Conservation (phyloP, 805 yeast species). For the Wickerhamiella kurtzmanii region DNA sequence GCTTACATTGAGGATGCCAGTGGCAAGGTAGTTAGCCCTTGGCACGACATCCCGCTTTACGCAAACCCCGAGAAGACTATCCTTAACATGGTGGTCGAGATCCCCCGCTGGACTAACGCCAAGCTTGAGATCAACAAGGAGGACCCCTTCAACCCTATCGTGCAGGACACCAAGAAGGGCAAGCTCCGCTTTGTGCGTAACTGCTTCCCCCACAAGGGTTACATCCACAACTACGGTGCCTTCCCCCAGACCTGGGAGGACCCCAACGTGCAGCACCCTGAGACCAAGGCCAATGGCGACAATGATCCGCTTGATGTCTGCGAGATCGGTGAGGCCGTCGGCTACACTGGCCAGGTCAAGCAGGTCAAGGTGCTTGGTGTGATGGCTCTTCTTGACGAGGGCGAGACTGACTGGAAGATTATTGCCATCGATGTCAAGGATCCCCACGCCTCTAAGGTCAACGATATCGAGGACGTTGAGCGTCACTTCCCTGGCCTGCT, state of each 20-base stretch:
- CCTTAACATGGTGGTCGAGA: slow-evolving; percentile 85
- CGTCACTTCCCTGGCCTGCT: slow-evolving; percentile 81
- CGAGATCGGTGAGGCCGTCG: slow-evolving; percentile 61
- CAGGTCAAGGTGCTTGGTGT: slow-evolving; percentile 89
- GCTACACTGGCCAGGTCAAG: slow-evolving; percentile 55
- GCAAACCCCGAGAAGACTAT: slow-evolving; percentile 88
- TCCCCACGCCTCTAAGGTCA: slow-evolving; percentile 74
- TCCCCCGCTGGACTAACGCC: slow-evolving; percentile 98
- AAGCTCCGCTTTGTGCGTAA: slow-evolving; percentile 90
- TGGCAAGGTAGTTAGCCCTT: slow-evolving; percentile 87
- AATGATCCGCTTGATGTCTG: slow-evolving; percentile 92
- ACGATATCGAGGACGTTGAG: slow-evolving; percentile 85
- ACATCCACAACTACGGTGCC: slow-evolving; percentile 97
- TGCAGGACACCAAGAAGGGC: slow-evolving; percentile 96
- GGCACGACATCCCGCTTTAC: slow-evolving; percentile 86
- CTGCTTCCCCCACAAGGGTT: slow-evolving; percentile 98
- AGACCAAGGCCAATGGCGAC: slow-evolving; percentile 56
- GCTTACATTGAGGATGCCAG: slow-evolving; percentile 61
- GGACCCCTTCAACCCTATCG: slow-evolving; percentile 73
- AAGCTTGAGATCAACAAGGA: slow-evolving; percentile 90
- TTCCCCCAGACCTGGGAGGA: slow-evolving; percentile 99
- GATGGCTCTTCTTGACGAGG: slow-evolving; percentile 91
- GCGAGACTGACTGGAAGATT: slow-evolving; percentile 96
- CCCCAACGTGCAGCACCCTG: slow-evolving; percentile 42
- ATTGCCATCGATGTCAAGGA: slow-evolving; percentile 79